Evolutionary conservation across 805 yeast species (phyloP).

Genomic region (Saturnispora sanitii): DNA sequence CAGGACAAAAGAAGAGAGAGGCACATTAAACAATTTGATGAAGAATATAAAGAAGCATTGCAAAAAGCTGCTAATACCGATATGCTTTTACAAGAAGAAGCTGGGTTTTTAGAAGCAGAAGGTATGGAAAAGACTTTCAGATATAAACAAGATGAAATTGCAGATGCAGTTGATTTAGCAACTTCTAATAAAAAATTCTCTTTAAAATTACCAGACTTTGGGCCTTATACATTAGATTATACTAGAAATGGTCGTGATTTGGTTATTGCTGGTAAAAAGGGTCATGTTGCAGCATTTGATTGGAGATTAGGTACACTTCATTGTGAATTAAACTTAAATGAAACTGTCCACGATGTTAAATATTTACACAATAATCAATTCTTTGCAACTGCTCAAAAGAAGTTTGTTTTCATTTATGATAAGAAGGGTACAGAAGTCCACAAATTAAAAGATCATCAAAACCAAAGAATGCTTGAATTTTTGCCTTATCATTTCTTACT

Average conservation of each 20-base stretch:
- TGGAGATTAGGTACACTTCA: constrained; percentile 82
- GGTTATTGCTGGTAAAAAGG: constrained; percentile 79
- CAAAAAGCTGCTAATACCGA: constrained; percentile 81
- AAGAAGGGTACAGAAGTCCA: constrained; percentile 87
- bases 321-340: constrained; percentile 77
- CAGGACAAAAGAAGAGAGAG: constrained; percentile 8
- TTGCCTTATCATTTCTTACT: constrained; percentile 87
- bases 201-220: constrained; percentile 63
- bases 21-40: constrained; percentile 54
- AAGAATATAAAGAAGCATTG: constrained; percentile 68
- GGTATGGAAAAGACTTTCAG: constrained; percentile 90
- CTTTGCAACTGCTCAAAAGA: constrained; percentile 95
- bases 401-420: constrained; percentile 87
- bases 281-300: constrained; percentile 92
- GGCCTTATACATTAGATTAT: constrained; percentile 79
- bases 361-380: constrained; percentile 86
- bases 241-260: constrained; percentile 82
- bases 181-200: constrained; percentile 72
- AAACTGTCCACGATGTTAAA: constrained; percentile 84
- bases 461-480: constrained; percentile 72
- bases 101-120: constrained; percentile 86
- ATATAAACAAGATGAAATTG: constrained; percentile 73
- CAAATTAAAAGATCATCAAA: constrained; percentile 82
- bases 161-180: constrained; percentile 60
- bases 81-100: constrained; percentile 70